These are phyloP conservation scores for Allium cepa DNA, from an alignment of 106 monocot species.

Conservation along the genomic window DNA sequence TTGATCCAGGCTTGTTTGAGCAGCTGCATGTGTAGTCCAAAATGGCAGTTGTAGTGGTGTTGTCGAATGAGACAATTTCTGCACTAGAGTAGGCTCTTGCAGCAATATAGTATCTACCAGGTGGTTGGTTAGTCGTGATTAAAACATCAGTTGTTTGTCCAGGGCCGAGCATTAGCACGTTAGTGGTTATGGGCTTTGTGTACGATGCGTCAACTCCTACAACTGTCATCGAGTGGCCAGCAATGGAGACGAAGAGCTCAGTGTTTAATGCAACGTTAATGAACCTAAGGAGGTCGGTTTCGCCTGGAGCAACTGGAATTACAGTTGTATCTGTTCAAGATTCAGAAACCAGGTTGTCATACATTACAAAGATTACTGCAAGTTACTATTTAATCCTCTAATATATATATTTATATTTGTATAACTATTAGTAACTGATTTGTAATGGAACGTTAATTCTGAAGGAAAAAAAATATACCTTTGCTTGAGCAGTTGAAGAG, in stretches of 20 bases:
- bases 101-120: constrained; percentile 48
- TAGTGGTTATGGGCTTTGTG: constrained; percentile 42
- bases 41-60: constrained; percentile 63
- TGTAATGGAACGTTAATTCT: not conserved
- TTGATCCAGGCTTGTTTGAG: not conserved
- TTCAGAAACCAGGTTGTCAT: not conserved
- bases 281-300: constrained; percentile 41
- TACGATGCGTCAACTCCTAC: constrained; percentile 52
- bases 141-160: constrained; percentile 68
- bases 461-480: not conserved
- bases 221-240: constrained; percentile 53
- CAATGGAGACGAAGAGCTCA: constrained; percentile 48
- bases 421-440: too few relatives aligned
- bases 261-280: constrained; percentile 55
- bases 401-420: too few relatives aligned
- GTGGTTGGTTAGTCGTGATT: constrained; percentile 19
- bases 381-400: too few relatives aligned
- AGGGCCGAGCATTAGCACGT: constrained; percentile 44
- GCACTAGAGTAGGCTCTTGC: constrained; percentile 40
- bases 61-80: constrained; percentile 27
- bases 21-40: constrained; percentile 33
- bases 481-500: constrained; percentile 13
- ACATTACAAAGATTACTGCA: too few relatives aligned
- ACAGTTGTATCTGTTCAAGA: constrained; percentile 23
- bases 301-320: constrained; percentile 27